Evolutionary conservation across 352 stramenopile genomes (phyloP).

Genomic region (Globisporangium apiculatum): DNA sequence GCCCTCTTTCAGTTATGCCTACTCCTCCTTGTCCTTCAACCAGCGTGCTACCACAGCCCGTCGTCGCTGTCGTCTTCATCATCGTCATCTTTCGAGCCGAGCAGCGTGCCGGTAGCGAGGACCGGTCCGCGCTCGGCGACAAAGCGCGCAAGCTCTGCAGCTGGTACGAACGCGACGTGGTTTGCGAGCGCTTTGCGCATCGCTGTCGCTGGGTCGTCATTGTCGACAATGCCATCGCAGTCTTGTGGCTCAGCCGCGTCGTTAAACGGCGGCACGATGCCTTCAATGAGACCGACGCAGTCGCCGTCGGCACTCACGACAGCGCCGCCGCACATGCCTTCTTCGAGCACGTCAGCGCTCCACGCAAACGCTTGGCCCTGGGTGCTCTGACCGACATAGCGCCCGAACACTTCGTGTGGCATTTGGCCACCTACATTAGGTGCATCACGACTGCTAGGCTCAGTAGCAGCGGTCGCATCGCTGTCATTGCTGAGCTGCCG

Average conservation of each 20-base stretch:
- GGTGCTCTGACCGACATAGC: constrained; percentile 50
- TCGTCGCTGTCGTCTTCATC: constrained; percentile 8
- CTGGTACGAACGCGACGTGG: constrained; percentile 63
- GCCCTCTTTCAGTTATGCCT: not conserved
- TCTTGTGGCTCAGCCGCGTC: constrained; percentile 14
- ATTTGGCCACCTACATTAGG: constrained; percentile 20
- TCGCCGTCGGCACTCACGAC: constrained; percentile 32
- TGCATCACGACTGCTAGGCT: not conserved
- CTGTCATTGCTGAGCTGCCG: constrained; percentile 20
- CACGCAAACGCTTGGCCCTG: constrained; percentile 66
- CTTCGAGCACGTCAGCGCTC: constrained; percentile 64
- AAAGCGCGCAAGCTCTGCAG: constrained; percentile 38
- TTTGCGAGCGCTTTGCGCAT: constrained; percentile 66
- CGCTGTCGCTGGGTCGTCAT: constrained; percentile 16
- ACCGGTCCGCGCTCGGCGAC: constrained; percentile 23
- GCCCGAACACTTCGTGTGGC: constrained; percentile 41
- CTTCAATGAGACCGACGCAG: constrained; percentile 71
- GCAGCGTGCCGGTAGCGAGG: constrained; percentile 30
- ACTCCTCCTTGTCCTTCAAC: not conserved
- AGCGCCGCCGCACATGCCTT: constrained; percentile 79
- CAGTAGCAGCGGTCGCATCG: not conserved
- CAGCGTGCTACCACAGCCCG: constrained; percentile 9
- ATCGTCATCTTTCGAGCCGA: constrained; percentile 14
- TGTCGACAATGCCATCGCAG: constrained; percentile 17
- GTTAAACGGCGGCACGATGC: constrained; percentile 51